These are phyloP conservation scores for Novymonas esmeraldas DNA, from an alignment of 208 protist species.

Conservation along the genomic window DNA sequence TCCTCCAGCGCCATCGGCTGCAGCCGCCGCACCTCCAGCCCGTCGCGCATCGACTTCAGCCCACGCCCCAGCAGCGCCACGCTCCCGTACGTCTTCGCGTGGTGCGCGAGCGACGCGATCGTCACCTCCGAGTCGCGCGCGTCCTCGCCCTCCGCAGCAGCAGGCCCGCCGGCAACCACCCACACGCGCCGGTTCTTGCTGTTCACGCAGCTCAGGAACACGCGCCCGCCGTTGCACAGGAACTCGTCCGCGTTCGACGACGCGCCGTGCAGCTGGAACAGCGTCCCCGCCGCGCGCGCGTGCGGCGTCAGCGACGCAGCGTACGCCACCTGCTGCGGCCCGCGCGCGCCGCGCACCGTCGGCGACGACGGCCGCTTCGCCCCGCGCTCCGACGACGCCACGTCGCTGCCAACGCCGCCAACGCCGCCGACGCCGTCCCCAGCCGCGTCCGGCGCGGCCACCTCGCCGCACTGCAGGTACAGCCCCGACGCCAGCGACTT, in stretches of 20 bases:
- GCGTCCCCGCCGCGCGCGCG: conserved; percentile 30
- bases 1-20: conserved; percentile 38
- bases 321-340: conserved; percentile 18
- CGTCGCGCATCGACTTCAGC: conserved; percentile 53
- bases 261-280: conserved; percentile 39
- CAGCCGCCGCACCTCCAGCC: conserved; percentile 44
- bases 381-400: neutral
- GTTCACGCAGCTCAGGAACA: conserved; percentile 43
- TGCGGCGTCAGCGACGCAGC: conserved; percentile 35
- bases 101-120: conserved; percentile 33
- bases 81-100: conserved; percentile 16
- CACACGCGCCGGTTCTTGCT: conserved; percentile 36
- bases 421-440: conserved; percentile 3
- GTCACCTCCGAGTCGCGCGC: conserved; percentile 23
- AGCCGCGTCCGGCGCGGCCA: neutral
- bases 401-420: conserved; percentile 6
- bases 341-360: neutral
- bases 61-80: conserved; percentile 28
- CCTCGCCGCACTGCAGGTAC: conserved; percentile 41
- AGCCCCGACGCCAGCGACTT: conserved; percentile 47
- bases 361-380: neutral
- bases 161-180: conserved; percentile 38
- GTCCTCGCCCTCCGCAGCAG: conserved; percentile 14
- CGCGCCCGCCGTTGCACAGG: conserved; percentile 39
- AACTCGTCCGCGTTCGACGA: conserved; percentile 27